Conservation (phyloP, 2,329 filamentous ascomycete genomes). For the Colletotrichum neosansevieriae region DNA sequence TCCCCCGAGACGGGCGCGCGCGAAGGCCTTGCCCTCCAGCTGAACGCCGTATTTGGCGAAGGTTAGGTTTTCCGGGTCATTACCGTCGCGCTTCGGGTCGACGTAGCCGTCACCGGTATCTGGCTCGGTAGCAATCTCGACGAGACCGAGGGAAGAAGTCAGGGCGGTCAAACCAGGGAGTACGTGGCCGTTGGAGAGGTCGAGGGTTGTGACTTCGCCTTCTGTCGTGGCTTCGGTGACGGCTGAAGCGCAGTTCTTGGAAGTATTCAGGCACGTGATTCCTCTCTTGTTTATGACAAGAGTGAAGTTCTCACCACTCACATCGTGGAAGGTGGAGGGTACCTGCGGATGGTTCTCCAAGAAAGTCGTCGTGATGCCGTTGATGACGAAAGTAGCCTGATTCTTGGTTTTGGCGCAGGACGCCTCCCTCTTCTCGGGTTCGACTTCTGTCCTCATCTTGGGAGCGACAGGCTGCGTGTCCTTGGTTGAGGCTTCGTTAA, state of each 20-base stretch:
- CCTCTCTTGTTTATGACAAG: slow-evolving; percentile 56
- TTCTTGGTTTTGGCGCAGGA: slow-evolving; percentile 45
- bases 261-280: slow-evolving; percentile 52
- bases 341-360: slow-evolving; percentile 43
- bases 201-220: slow-evolving; percentile 47
- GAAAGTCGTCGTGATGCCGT: slow-evolving; percentile 53
- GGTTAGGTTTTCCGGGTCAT: slow-evolving; percentile 47
- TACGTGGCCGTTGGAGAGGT: slow-evolving; percentile 60
- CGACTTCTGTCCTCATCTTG: slow-evolving; percentile 44
- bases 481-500: slow-evolving; percentile 25
- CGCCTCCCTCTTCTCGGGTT: slow-evolving; percentile 42
- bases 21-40: slow-evolving; percentile 56
- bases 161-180: slow-evolving; percentile 63
- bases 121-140: slow-evolving; percentile 59
- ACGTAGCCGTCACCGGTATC: slow-evolving; percentile 61
- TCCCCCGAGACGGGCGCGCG: slow-evolving; percentile 56
- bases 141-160: slow-evolving; percentile 60
- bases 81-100: slow-evolving; percentile 44
- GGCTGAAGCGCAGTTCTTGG: slow-evolving; percentile 28
- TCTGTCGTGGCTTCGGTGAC: slow-evolving; percentile 46
- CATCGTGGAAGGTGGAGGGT: slow-evolving; percentile 24
- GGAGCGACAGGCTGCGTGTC: slow-evolving; percentile 1
- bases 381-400: slow-evolving; percentile 49
- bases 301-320: slow-evolving; percentile 45
- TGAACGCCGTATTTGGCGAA: slow-evolving; percentile 56